A percentile compares a stretch with the other conserved stretches of the same genome.
These are phyloP conservation scores for Tillandsia fasciculata DNA, from an alignment of 176 grass and related monocot species.

Conservation along the genomic window DNA sequence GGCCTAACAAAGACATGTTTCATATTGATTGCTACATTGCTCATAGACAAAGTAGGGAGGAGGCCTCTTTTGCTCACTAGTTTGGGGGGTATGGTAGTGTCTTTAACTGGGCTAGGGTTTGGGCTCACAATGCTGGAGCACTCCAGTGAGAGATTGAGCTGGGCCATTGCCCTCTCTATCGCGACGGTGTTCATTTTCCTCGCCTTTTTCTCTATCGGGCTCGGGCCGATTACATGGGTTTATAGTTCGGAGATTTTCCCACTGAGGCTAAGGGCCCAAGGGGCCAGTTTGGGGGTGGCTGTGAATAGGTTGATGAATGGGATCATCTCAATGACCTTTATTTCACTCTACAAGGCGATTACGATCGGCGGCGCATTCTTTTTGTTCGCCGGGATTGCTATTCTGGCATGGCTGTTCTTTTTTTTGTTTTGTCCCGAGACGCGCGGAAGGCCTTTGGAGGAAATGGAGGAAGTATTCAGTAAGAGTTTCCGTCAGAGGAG, in stretches of 20 bases:
- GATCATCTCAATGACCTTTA: constrained; percentile 41
- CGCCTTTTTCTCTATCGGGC: constrained; percentile 39
- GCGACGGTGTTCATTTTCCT: constrained; percentile 31
- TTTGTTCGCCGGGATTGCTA: constrained; percentile 26
- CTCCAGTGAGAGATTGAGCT: not conserved
- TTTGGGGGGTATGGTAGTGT: constrained; percentile 36
- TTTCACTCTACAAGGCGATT: constrained; percentile 41
- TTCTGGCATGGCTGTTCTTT: constrained; percentile 23
- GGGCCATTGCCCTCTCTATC: constrained; percentile 27
- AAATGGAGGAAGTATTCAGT: constrained; percentile 35
- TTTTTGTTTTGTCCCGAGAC: constrained; percentile 35
- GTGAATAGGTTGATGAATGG: constrained; percentile 46
- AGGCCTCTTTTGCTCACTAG: constrained; percentile 26
- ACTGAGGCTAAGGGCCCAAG: constrained; percentile 39
- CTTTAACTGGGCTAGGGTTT: constrained; percentile 19
- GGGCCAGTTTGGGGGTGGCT: constrained; percentile 37
- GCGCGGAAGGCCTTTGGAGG: constrained; percentile 28
- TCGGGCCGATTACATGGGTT: constrained; percentile 41
- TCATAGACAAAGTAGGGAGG: constrained; percentile 33
- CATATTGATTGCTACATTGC: constrained; percentile 27
- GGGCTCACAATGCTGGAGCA: constrained; percentile 35
- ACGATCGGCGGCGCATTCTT: constrained; percentile 45
- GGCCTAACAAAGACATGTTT: constrained; percentile 40
- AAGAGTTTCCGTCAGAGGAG: not conserved
- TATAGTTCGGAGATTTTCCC: constrained; percentile 54